Evolutionary conservation across 2,329 filamentous ascomycete genomes (phyloP), one percentile per base, ranked within the genome.

Genomic region (Penicillium sp.): DNA sequence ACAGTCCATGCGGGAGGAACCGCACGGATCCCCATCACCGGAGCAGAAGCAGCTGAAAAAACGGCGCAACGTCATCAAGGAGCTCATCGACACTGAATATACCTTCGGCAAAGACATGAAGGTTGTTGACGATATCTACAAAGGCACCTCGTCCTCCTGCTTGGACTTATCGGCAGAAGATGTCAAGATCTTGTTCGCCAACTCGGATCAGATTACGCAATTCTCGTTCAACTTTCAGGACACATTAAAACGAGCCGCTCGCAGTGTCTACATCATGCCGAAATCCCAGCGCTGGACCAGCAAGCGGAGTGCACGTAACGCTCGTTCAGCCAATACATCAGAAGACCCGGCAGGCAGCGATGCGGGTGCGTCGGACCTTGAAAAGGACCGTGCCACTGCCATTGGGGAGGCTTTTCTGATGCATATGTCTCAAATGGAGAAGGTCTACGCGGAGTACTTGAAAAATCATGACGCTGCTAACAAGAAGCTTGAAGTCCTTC

Each of bases 121-220:
- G 66, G 91, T 98, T 45, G 86, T 95, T 2, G 89, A 95, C 62
- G 90, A 97, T 63, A 97, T 98, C 46, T 98, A 97, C 76, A 95
- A 94, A 69, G 90, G 88, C 38, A 97, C 93, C 0, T 88, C 89
- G 1, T 83, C 86, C 57, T 86, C 86, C 9, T 90, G 87, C 47
- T 82, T 88, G 7, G 82, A 89, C 54, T 79, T 96, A 27, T 88
- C 86, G 38, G 74, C 81, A 37, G 87, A 91, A 54, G 95, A 95
- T 53, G 84, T 94, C 60, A 95, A 90, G 64, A 78, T 87, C 9
- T 82, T 98, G 12, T 98, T 98, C 67, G 85, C 89, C 53, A 98
- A 98, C 63, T 90, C 87, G 4, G 87, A 93, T 59, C 86, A 95
- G 60, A 84, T 98, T 47, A 88, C 95, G 51, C 79, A 82, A 28